Evolutionary conservation across 306 rosid genomes (phyloP).

Genomic region (Trichosanthes cucumerina): DNA sequence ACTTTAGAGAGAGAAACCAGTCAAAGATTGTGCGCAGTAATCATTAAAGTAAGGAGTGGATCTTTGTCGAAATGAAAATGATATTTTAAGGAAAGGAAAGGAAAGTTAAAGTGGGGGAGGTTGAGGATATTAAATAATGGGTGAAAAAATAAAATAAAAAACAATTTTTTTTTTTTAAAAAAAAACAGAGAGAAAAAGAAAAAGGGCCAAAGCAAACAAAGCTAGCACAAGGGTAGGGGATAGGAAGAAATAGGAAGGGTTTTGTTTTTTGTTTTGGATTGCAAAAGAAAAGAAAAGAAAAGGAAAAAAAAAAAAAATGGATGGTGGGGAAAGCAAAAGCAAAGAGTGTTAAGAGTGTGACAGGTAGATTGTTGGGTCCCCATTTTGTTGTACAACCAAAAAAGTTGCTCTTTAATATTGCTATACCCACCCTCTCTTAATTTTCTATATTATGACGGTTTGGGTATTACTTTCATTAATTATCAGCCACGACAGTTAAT

Average conservation of each 20-base stretch:
- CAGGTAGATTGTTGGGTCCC: constrained; percentile 48
- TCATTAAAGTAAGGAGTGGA: constrained; percentile 48
- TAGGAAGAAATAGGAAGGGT: neutral
- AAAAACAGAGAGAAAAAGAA: constrained; percentile 55
- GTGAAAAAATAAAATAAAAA: too few relatives aligned
- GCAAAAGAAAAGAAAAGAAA: constrained; percentile 31
- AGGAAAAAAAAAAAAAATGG: constrained; percentile 17
- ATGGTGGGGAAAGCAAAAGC: constrained; percentile 41
- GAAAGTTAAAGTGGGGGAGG: constrained; percentile 25
- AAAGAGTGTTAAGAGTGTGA: constrained; percentile 45
- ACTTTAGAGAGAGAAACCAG: constrained; percentile 26
- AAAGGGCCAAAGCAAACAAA: constrained; percentile 17
- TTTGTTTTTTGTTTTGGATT: neutral
- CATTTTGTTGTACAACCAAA: neutral
- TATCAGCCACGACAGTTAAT: too few relatives aligned
- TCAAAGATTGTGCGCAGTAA: constrained; percentile 78
- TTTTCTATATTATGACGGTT: neutral
- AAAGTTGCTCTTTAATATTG: constrained; percentile 7
- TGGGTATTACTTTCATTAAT: too few relatives aligned
- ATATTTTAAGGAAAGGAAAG: constrained; percentile 71
- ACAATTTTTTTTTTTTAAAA: too few relatives aligned
- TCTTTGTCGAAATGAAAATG: constrained; percentile 74
- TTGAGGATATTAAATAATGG: neutral
- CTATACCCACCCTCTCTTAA: neutral
- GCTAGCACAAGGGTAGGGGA: neutral